Evolutionary conservation across 2,329 filamentous ascomycete species (phyloP).

Genomic region (Colletotrichum navitas): DNA sequence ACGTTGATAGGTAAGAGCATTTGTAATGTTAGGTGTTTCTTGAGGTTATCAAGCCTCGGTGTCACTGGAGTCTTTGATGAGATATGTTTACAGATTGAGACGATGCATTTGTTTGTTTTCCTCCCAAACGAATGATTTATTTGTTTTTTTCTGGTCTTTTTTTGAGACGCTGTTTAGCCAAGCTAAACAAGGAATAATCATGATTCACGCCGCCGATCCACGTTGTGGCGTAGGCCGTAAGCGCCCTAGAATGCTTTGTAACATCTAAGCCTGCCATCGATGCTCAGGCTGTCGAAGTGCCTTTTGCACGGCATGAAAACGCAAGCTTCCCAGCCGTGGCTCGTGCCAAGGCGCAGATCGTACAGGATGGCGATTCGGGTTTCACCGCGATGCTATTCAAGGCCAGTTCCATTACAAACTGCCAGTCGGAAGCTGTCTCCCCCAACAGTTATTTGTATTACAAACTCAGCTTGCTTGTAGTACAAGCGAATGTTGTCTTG

Average conservation of each 20-base stretch:
- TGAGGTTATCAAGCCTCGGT: not conserved
- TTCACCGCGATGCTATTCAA: not conserved
- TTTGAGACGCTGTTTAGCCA: not conserved
- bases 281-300: not conserved
- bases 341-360: not conserved
- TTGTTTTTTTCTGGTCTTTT: not conserved
- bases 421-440: no score
- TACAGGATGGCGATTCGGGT: no score
- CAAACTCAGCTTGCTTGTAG: not conserved
- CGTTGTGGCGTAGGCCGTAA: not conserved
- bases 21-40: not conserved
- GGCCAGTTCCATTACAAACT: no score
- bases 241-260: not conserved
- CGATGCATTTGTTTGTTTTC: no score
- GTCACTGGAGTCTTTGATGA: not conserved
- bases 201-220: not conserved
- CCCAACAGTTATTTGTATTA: not conserved
- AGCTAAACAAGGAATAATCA: not conserved
- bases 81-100: not conserved
- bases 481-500: not conserved
- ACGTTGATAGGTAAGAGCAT: not conserved
- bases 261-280: not conserved
- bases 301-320: not conserved
- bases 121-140: not conserved
- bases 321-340: no score